phyloP scores from a whole-genome alignment of 345 rosid genomes.

The Acer yangbiense region DNA sequence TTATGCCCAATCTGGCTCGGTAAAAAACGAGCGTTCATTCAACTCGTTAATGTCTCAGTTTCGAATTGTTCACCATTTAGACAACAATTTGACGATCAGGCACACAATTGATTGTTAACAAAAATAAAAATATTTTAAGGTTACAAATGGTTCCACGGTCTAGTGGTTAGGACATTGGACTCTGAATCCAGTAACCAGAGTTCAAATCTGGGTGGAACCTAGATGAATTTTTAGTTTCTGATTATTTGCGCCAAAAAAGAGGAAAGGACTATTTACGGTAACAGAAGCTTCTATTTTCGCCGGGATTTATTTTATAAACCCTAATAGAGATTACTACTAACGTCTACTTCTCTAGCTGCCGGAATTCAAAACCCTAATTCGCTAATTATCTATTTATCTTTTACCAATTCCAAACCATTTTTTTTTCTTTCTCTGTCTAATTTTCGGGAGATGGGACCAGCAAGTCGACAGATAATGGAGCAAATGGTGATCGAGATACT shows the following conservation, averaged over 20 bases:
- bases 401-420: not conserved
- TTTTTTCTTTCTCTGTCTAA: not conserved
- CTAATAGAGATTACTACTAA: not conserved
- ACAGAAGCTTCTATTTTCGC: not conserved
- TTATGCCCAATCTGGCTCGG: no score
- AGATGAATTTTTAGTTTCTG: not conserved
- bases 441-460: slow-evolving; percentile 39
- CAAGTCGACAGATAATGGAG: slow-evolving; percentile 43
- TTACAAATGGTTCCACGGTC: slow-evolving; percentile 57
- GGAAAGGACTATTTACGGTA: not conserved
- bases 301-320: not conserved
- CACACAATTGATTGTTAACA: no score
- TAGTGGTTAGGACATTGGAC: slow-evolving; percentile 98
- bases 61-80: no score
- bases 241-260: not conserved
- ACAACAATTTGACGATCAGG: no score
- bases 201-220: slow-evolving; percentile 98
- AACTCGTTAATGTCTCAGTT: no score
- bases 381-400: not conserved
- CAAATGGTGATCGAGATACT: slow-evolving; percentile 59
- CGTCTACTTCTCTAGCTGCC: not conserved
- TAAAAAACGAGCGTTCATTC: no score
- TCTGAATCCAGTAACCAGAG: slow-evolving; percentile 98
- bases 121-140: no score
- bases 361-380: slow-evolving; percentile 28